Conservation (phyloP, 768 basidiomycete genomes). For the Termitomyces sp. region DNA sequence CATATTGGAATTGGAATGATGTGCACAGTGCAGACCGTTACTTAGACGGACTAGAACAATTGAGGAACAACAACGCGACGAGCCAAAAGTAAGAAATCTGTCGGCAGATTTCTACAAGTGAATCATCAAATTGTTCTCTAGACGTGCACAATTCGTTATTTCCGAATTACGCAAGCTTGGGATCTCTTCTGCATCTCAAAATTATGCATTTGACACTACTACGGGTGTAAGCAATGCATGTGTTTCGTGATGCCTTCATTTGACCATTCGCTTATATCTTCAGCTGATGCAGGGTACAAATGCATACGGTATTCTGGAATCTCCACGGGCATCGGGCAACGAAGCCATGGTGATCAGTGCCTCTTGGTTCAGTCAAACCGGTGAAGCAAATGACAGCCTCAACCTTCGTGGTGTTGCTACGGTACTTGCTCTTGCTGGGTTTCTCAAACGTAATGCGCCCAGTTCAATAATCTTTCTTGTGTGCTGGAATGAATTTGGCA, state of each 20-base stretch:
- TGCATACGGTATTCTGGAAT: conserved; percentile 74
- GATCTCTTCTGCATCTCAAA: conserved; percentile 62
- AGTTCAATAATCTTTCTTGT: background rate
- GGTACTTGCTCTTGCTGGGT: conserved; percentile 80
- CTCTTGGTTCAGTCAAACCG: conserved; percentile 74
- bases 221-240: conserved; percentile 42
- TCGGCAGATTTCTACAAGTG: background rate
- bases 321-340: conserved; percentile 88
- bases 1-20: conserved; percentile 88
- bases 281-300: conserved; percentile 67
- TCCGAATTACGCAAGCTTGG: conserved; percentile 73
- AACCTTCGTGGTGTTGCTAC: conserved; percentile 87
- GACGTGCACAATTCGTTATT: conserved; percentile 59
- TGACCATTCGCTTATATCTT: conserved; percentile 2
- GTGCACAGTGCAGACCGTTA: conserved; percentile 85
- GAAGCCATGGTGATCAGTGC: conserved; percentile 93
- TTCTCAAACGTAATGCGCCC: conserved; percentile 63
- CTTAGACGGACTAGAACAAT: conserved; percentile 59
- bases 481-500: conserved; percentile 1
- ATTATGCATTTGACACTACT: conserved; percentile 53
- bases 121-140: conserved; percentile 23
- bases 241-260: background rate
- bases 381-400: conserved; percentile 49
- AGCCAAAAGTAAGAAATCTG: conserved; percentile 58
- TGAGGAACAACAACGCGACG: conserved; percentile 60